A percentile compares a stretch with the other conserved stretches of the same genome.
Evolutionary conservation across 768 basidiomycete genomes (phyloP).

Genomic region (Leccinum rimulosum): DNA sequence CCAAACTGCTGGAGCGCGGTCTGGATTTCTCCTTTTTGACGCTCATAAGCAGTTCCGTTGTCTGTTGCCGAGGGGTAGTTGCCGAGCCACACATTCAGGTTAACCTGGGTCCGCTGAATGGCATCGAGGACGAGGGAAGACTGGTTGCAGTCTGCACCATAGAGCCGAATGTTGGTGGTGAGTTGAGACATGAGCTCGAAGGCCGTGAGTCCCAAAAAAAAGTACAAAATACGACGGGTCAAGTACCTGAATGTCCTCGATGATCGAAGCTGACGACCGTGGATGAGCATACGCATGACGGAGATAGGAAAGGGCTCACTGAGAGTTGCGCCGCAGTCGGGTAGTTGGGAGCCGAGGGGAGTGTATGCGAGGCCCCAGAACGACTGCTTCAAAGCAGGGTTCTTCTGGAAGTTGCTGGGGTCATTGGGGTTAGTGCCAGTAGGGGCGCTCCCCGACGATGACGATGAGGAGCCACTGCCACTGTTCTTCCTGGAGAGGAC

Average conservation of each 20-base stretch:
- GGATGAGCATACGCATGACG: background rate
- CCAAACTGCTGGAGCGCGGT: slow-evolving; percentile 76
- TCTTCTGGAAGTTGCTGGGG: slow-evolving; percentile 74
- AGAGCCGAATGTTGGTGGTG: slow-evolving; percentile 77
- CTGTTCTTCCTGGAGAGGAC: slow-evolving; percentile 55
- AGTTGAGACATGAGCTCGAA: slow-evolving; percentile 78
- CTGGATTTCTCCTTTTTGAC: slow-evolving; percentile 69
- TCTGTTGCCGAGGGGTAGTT: slow-evolving; percentile 67
- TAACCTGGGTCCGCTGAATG: slow-evolving; percentile 84
- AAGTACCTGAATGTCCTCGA: slow-evolving; percentile 68
- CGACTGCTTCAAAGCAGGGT: slow-evolving; percentile 62
- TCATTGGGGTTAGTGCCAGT: slow-evolving; percentile 51
- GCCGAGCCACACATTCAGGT: slow-evolving; percentile 77
- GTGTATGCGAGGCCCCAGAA: slow-evolving; percentile 92
- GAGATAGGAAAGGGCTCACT: slow-evolving; percentile 23
- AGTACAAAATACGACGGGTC: background rate
- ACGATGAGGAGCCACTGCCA: slow-evolving; percentile 23
- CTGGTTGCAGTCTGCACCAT: slow-evolving; percentile 87
- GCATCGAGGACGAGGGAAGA: slow-evolving; percentile 82
- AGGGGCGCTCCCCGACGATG: slow-evolving; percentile 17
- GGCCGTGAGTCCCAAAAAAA: slow-evolving; percentile 6
- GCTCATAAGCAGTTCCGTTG: slow-evolving; percentile 62
- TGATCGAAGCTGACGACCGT: slow-evolving; percentile 44
- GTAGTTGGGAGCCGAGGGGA: slow-evolving; percentile 68
- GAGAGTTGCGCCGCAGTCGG: slow-evolving; percentile 58